Evolutionary conservation across 192 early-diverging fungal genomes (phyloP).

Genomic region (Backusella australiensis): DNA sequence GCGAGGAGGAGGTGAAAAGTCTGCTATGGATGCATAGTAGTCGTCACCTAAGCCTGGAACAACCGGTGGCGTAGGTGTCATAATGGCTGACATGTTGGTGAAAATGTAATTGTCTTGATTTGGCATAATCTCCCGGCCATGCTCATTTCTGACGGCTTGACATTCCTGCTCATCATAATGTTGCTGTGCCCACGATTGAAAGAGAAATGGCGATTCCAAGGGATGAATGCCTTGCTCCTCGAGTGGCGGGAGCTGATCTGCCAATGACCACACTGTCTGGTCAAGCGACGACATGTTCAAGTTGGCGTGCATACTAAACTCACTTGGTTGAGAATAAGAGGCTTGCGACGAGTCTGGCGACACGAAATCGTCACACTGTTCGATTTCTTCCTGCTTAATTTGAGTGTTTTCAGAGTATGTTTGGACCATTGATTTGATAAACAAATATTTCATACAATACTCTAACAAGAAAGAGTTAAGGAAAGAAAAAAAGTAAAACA

Average conservation of each 20-base stretch:
- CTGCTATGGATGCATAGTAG: neutral
- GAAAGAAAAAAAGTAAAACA: neutral
- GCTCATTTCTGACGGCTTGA: neutral
- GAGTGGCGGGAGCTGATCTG: neutral
- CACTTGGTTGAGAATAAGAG: neutral
- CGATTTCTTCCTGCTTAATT: neutral
- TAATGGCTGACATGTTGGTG: neutral
- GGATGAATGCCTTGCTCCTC: neutral
- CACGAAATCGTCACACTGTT: neutral
- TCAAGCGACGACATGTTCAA: neutral
- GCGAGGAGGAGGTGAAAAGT: neutral
- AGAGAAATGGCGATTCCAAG: neutral
- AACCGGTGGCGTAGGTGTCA: neutral
- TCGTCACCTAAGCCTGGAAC: neutral
- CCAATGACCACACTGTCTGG: neutral
- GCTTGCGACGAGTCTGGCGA: neutral
- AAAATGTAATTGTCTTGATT: neutral
- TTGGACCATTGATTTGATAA: constrained; percentile 1
- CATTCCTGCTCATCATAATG: neutral
- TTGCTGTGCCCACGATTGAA: constrained; percentile 8
- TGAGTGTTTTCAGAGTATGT: neutral
- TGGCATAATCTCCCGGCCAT: neutral
- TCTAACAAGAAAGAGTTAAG: neutral
- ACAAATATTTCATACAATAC: neutral
- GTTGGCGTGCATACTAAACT: neutral